These are phyloP conservation scores for Agaricus subrufescens DNA, from an alignment of 768 basidiomycete genomes.

Conservation along the genomic window DNA sequence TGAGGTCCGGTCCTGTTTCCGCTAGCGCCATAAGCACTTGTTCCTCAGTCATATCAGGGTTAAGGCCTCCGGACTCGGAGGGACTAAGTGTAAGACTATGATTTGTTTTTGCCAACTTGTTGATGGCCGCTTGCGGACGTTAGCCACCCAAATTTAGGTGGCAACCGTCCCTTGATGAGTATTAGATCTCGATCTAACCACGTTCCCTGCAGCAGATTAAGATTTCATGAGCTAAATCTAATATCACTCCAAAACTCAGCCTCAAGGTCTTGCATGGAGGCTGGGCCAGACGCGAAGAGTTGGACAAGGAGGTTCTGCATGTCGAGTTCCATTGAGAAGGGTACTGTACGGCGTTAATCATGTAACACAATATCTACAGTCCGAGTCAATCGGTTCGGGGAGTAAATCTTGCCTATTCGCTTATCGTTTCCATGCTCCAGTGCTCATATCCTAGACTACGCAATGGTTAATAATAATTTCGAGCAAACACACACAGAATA, in stretches of 20 bases:
- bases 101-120: not conserved
- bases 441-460: no score
- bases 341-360: no score
- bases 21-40: not conserved
- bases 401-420: no score
- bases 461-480: no score
- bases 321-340: no score
- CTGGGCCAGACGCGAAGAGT: no score
- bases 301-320: no score
- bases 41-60: not conserved
- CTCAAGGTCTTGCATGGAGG: not conserved
- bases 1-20: not conserved
- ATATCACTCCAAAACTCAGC: not conserved
- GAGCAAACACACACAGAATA: no score
- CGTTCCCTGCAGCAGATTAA: not conserved
- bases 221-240: slow-evolving; percentile 6
- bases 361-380: no score
- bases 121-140: not conserved
- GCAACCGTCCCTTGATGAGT: not conserved
- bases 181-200: slow-evolving; percentile 6
- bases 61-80: slow-evolving; percentile 1
- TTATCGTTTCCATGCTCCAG: no score
- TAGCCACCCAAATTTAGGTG: not conserved
- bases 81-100: not conserved
- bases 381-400: no score